Conservation (phyloP, 768 basidiomycete species). For the Hortiboletus campestris region DNA sequence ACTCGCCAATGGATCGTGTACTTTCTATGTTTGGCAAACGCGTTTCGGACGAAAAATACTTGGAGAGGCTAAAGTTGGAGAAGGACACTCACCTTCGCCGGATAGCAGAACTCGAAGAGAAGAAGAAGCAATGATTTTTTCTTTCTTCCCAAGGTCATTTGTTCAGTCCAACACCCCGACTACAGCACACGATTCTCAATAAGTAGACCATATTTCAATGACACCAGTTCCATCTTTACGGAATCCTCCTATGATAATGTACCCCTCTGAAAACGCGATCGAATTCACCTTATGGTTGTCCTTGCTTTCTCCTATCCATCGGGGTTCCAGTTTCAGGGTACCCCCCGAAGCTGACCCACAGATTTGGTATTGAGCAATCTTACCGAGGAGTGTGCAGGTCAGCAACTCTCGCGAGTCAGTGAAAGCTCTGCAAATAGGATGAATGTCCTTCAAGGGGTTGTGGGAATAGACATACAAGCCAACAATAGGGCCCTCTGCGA, state of each 20-base stretch:
- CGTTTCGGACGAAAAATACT: conserved; percentile 72
- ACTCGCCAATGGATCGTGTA: conserved; percentile 38
- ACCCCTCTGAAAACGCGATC: conserved; percentile 45
- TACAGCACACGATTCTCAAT: conserved; percentile 3
- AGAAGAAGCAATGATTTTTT: conserved; percentile 29
- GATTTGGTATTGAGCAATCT: conserved; percentile 49
- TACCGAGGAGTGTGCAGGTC: conserved; percentile 62
- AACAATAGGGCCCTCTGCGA: conserved; percentile 74
- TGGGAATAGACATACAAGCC: conserved; percentile 48
- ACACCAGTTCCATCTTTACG: conserved; percentile 54
- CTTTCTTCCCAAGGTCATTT: neutral
- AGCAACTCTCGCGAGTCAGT: conserved; percentile 44
- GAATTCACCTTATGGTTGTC: conserved; percentile 64
- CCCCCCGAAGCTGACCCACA: conserved; percentile 37
- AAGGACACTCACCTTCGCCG: conserved; percentile 52
- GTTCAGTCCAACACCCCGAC: neutral
- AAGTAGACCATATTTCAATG: conserved; percentile 56
- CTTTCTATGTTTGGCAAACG: conserved; percentile 33
- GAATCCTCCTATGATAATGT: conserved; percentile 63
- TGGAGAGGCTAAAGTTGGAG: conserved; percentile 55
- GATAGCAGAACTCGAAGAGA: conserved; percentile 53
- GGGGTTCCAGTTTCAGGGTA: conserved; percentile 40
- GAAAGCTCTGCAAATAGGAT: conserved; percentile 44
- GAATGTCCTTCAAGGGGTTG: neutral
- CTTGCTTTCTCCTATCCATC: conserved; percentile 46